phyloP scores from a whole-genome alignment of 2,329 filamentous ascomycete species.

The Fusarium verticillioides region DNA sequence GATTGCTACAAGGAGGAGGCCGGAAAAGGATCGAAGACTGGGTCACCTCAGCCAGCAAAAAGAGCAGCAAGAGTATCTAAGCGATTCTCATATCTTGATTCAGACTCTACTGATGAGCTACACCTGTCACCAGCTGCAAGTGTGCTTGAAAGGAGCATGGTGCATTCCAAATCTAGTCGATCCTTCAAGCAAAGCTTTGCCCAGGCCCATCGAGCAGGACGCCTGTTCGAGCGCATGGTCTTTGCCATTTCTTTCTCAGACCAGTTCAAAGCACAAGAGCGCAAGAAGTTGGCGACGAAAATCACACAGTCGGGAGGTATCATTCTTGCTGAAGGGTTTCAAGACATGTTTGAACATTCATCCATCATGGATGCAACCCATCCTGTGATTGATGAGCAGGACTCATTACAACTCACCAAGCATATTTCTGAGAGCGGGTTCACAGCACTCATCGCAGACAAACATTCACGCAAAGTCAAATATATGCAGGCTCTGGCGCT shows the following conservation, averaged over 20 bases:
- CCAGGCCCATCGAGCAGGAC: constrained; percentile 40
- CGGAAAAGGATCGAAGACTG: constrained; percentile 36
- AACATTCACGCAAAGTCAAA: constrained; percentile 86
- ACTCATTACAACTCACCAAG: constrained; percentile 63
- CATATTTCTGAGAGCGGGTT: constrained; percentile 73
- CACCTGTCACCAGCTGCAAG: constrained; percentile 53
- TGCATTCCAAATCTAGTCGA: constrained; percentile 44
- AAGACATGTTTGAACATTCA: constrained; percentile 75
- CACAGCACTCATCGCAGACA: constrained; percentile 85
- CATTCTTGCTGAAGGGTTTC: constrained; percentile 80
- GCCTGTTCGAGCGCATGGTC: constrained; percentile 81
- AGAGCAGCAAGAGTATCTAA: constrained; percentile 37
- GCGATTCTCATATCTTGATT: constrained; percentile 48
- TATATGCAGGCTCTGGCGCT: constrained; percentile 95
- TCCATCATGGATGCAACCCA: constrained; percentile 49
- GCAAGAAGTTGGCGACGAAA: constrained; percentile 63
- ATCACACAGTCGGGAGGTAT: constrained; percentile 79
- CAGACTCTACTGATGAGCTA: constrained; percentile 62
- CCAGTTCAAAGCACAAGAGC: constrained; percentile 54
- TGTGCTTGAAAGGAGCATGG: constrained; percentile 53
- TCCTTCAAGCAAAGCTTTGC: constrained; percentile 45
- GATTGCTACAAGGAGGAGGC: constrained; percentile 31
- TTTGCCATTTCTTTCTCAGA: constrained; percentile 83
- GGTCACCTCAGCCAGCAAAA: constrained; percentile 43
- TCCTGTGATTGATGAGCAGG: constrained; percentile 46